Evolutionary conservation across 2,329 filamentous ascomycete genomes (phyloP).

Genomic region (Chaetomiaceae sp.): DNA sequence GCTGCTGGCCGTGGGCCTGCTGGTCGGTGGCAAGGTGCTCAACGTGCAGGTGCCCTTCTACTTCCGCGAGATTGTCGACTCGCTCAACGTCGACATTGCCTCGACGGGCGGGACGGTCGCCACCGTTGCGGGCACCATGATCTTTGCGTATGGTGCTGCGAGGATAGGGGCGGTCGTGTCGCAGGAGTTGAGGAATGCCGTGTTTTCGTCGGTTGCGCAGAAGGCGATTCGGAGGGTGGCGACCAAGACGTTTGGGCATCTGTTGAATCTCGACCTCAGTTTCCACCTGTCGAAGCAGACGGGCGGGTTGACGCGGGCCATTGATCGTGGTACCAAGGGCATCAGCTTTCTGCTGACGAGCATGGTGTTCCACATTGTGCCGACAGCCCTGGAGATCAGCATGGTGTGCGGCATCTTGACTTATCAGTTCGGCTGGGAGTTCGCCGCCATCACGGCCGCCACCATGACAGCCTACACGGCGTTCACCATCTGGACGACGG

Average conservation of each 20-base stretch:
- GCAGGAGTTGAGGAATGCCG: slow-evolving; percentile 89
- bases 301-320: slow-evolving; percentile 85
- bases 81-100: slow-evolving; percentile 94
- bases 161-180: slow-evolving; percentile 85
- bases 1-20: slow-evolving; percentile 72
- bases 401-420: slow-evolving; percentile 96
- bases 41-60: slow-evolving; percentile 99
- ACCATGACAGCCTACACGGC: slow-evolving; percentile 94
- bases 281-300: slow-evolving; percentile 96
- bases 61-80: slow-evolving; percentile 96
- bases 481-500: slow-evolving; percentile 96
- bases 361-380: slow-evolving; percentile 97
- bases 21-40: slow-evolving; percentile 87
- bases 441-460: slow-evolving; percentile 80
- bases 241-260: slow-evolving; percentile 84
- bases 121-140: slow-evolving; percentile 86
- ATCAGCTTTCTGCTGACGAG: slow-evolving; percentile 96
- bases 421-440: slow-evolving; percentile 88
- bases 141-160: slow-evolving; percentile 85
- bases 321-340: slow-evolving; percentile 95
- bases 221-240: slow-evolving; percentile 93
- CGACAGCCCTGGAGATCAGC: slow-evolving; percentile 87
- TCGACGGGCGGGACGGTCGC: slow-evolving; percentile 81
- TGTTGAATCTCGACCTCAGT: slow-evolving; percentile 82
- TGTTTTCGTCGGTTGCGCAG: slow-evolving; percentile 95